phyloP scores from a whole-genome alignment of 2,329 filamentous ascomycete genomes.

The Hirsutella rhossiliensis region DNA sequence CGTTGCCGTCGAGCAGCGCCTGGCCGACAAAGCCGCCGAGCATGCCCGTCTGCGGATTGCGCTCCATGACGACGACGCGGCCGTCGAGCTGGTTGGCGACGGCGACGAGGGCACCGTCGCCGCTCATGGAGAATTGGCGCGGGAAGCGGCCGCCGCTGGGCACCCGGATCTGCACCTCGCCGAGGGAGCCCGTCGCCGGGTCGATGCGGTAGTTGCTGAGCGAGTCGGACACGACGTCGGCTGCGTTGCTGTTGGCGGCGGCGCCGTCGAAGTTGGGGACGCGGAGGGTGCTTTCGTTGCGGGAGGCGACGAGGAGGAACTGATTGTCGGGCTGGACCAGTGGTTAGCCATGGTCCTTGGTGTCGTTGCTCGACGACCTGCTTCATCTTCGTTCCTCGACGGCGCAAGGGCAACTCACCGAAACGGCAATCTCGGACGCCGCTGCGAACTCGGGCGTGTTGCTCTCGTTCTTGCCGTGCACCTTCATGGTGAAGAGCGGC shows the following conservation, averaged over 20 bases:
- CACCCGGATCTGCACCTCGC: slow-evolving; percentile 37
- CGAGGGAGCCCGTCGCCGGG: slow-evolving; percentile 38
- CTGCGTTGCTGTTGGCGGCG: slow-evolving; percentile 20
- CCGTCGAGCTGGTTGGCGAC: slow-evolving; percentile 52
- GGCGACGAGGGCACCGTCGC: slow-evolving; percentile 49
- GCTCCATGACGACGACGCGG: slow-evolving; percentile 47
- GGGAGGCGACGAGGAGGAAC: slow-evolving; percentile 57
- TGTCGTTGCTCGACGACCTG: too few relatives aligned
- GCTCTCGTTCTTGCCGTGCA: slow-evolving; percentile 29
- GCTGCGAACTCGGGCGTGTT: slow-evolving; percentile 27
- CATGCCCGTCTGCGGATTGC: slow-evolving; percentile 47
- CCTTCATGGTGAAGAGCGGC: slow-evolving; percentile 34
- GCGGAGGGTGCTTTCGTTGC: slow-evolving; percentile 44
- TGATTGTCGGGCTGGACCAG: slow-evolving; percentile 42
- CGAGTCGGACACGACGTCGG: slow-evolving; percentile 45
- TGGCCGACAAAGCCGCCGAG: slow-evolving; percentile 34
- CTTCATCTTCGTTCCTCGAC: not conserved
- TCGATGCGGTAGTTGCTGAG: slow-evolving; percentile 51
- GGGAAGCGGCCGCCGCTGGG: slow-evolving; percentile 53
- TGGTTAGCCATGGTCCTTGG: not conserved
- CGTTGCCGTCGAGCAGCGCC: slow-evolving; percentile 4
- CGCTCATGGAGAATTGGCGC: slow-evolving; percentile 56
- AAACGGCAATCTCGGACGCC: slow-evolving; percentile 45
- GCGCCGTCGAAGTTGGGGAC: slow-evolving; percentile 30
- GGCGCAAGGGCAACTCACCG: slow-evolving; percentile 29